phyloP scores from a whole-genome alignment of 768 basidiomycete species.

The Phlegmacium glaucopus region DNA sequence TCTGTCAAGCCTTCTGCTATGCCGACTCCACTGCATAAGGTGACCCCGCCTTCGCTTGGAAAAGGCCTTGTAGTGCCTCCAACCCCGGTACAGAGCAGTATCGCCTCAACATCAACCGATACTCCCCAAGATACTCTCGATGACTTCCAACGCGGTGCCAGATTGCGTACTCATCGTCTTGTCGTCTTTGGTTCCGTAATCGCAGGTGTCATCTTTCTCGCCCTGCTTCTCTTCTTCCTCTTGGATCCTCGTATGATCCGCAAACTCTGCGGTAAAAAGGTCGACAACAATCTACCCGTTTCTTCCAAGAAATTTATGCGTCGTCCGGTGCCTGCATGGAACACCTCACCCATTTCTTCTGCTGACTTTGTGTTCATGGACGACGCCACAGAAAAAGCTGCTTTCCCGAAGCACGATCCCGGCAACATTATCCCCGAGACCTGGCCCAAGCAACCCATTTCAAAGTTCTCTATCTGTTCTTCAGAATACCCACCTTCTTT shows the following conservation, averaged over 20 bases:
- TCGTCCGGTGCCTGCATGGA: background rate
- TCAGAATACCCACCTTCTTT: conserved; percentile 11
- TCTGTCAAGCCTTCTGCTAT: background rate
- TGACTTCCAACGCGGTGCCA: background rate
- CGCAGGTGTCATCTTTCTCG: conserved; percentile 17
- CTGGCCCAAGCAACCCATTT: background rate
- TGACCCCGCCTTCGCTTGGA: conserved; percentile 9
- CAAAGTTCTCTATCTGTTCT: conserved; percentile 19
- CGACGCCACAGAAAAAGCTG: background rate
- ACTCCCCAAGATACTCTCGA: background rate
- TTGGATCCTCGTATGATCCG: conserved; percentile 11
- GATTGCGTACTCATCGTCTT: conserved; percentile 1
- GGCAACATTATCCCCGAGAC: background rate
- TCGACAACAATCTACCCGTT: background rate
- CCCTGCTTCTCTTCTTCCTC: conserved; percentile 16
- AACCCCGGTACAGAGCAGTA: conserved; percentile 1
- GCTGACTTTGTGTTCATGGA: background rate
- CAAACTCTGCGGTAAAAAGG: conserved; percentile 1
- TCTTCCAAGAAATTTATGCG: background rate
- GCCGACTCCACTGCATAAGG: conserved; percentile 1
- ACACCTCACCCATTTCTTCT: background rate
- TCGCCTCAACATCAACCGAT: background rate
- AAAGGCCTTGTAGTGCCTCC: conserved; percentile 13
- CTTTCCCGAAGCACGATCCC: no score
- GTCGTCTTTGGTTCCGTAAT: conserved; percentile 16